Base-by-base conservation (phyloP, 805 yeast genomes). In the Lipomyces kockii region DNA sequence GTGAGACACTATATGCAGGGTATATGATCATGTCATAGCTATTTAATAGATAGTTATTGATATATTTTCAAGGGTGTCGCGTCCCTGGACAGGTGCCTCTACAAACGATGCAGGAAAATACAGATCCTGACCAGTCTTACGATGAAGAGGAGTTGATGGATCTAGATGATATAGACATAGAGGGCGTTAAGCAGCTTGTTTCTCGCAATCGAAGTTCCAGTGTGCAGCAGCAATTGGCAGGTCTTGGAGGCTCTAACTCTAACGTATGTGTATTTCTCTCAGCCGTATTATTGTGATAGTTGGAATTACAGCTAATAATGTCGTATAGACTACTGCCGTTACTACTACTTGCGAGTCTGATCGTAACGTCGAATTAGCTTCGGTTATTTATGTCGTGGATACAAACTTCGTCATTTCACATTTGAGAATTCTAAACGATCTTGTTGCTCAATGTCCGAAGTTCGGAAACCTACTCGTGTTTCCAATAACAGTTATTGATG, bases 391-490 rank as follows among this genome's bases (percentile, higher is more conserved):
- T 54, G 87, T 92, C 0, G 80, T 91, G 0, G 98, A 93, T 75
- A 93, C 98, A 1, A 93, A 93, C 75, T 91, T 93, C 75, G 80
- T 91, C 14, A 78, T 93, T 2, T 85, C 92, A 1, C 92, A 92
- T 75, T 77, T 91, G 56, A 76, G 80, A 22, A 77, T 90, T 0
- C 71, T 92, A 8, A 86, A 89, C 58, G 83, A 82, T 0, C 74
- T 93, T 32, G 76, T 83, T 2, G 73, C 73, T 1, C 64, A 84
- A 7, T 83, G 83, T 3, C 61, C 70, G 0, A 67, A 77, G 12
- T 87, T 81, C 73, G 80, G 83, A 20, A 84, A 86, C 60, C 73
- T 76, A 34, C 80, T 93, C 1, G 80, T 93, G 0, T 80, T 93
- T 2, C 98, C 98, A 0, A 79, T 79, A 3, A 85, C 87, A 0